Base-by-base conservation (phyloP, 2,329 filamentous ascomycete species). In the Dothiorella sarmentorum region DNA sequence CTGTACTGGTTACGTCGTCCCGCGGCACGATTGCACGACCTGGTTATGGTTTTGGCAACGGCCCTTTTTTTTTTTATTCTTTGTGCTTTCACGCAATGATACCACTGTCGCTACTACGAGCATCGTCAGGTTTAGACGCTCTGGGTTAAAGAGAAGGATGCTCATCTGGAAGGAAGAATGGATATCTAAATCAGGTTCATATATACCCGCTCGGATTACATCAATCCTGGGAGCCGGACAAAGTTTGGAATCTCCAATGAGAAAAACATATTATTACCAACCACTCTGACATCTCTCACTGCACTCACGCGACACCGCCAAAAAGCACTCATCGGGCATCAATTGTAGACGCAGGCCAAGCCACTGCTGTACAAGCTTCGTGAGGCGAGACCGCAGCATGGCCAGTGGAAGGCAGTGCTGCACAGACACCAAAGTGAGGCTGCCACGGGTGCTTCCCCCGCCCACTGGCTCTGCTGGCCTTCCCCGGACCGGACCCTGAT, bases 81-180 rank as follows among this genome's bases (percentile, higher is more conserved):
- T 20, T 18, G 29, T 38, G 49, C 49, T 40, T 53, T 53, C 40
- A 42, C 49, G 40, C 49, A n/a, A 53, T 53, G 49, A 53, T 53
- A 53, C 49, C 49, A 53, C 49, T 53, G 26, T 53, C 49, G 49
- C 49, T 53, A 53, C 49, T 53, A 29, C 35, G 49, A 29, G 49
- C 49, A 38, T n/a, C n/a, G n/a, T n/a, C n/a, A n/a, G n/a, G n/a
- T n/a, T n/a, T 9, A 38, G 49, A 53, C 10, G 49, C 49, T 53
- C 49, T 53, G 49, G 49, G 49, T 53, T 40, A 53, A 38, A 40
- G 24, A 40, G 49, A 40, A 29, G 20, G 22, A 37, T n/a, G n/a
- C n/a, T n/a, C n/a, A n/a, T n/a, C n/a, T n/a, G n/a, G 27, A 29
- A 29, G 27, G 27, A 11, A 31, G 29, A 31, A 40, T 17, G 35